Conservation (phyloP, 345 rosid genomes). For the Dovyalis caffra region DNA sequence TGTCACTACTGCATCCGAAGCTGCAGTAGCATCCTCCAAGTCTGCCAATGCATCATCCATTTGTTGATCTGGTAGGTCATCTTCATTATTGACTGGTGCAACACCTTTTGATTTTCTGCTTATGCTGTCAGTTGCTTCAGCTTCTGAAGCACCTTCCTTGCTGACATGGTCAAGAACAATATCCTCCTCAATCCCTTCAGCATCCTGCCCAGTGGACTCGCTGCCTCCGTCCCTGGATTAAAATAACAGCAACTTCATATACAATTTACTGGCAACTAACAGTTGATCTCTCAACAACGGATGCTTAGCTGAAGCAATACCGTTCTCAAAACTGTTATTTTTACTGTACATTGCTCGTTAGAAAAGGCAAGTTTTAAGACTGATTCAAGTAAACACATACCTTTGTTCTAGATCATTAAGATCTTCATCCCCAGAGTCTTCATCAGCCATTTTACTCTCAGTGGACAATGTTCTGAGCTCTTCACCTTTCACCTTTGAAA, state of each 20-base stretch:
- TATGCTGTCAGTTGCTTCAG: slow-evolving; percentile 19
- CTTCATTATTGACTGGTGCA: slow-evolving; percentile 18
- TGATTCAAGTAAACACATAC: slow-evolving; percentile 14
- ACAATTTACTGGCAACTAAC: neutral
- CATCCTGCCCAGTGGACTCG: slow-evolving; percentile 12
- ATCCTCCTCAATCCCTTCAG: slow-evolving; percentile 14
- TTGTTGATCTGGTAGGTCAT: slow-evolving; percentile 24
- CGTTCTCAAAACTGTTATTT: neutral
- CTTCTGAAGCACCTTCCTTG: slow-evolving; percentile 27
- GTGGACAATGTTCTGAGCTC: slow-evolving; percentile 16
- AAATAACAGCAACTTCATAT: neutral
- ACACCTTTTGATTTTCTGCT: slow-evolving; percentile 5
- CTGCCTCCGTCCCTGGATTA: slow-evolving; percentile 34
- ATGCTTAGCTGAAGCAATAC: neutral
- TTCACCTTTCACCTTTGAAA: slow-evolving; percentile 17
- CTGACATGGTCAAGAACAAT: slow-evolving; percentile 12
- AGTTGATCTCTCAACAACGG: neutral
- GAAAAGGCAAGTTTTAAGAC: neutral
- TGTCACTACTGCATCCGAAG: slow-evolving; percentile 12
- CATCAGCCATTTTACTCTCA: slow-evolving; percentile 12
- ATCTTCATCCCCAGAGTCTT: slow-evolving; percentile 10
- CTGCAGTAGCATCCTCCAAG: slow-evolving; percentile 35
- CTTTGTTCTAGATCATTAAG: slow-evolving; percentile 35
- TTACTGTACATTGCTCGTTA: neutral
- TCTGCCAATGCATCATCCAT: slow-evolving; percentile 50